Evolutionary conservation across 352 stramenopile genomes (phyloP).

Genomic region (Lagenidium giganteum): DNA sequence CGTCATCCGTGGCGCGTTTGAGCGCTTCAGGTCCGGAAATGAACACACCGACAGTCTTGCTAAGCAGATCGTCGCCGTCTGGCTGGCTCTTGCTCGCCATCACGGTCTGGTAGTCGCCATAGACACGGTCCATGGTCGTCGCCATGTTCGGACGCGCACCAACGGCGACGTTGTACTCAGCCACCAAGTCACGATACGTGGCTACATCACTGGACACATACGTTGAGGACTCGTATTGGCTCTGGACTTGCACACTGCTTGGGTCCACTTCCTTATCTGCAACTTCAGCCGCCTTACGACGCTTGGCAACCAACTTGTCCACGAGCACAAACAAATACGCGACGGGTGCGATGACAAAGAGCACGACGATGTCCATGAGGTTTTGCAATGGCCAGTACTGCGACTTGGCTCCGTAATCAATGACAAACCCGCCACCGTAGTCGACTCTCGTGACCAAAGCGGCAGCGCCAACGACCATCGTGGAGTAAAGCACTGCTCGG

Average conservation of each 20-base stretch:
- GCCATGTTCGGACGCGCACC: slow-evolving; percentile 9
- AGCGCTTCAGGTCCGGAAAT: slow-evolving; percentile 13
- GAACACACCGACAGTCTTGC: slow-evolving; percentile 7
- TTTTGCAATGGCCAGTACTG: slow-evolving; percentile 29
- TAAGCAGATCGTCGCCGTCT: background rate
- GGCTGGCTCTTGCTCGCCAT: background rate
- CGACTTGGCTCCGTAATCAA: slow-evolving; percentile 15
- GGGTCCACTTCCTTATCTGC: background rate
- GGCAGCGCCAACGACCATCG: slow-evolving; percentile 11
- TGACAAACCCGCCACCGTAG: slow-evolving; percentile 20
- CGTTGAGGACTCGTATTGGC: background rate
- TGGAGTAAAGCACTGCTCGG: slow-evolving; percentile 11
- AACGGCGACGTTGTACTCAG: slow-evolving; percentile 10
- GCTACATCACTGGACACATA: background rate
- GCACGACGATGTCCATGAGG: slow-evolving; percentile 19
- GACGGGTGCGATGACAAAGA: slow-evolving; percentile 16
- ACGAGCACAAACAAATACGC: slow-evolving; percentile 9
- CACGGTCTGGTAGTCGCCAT: slow-evolving; percentile 2
- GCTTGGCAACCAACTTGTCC: slow-evolving; percentile 1
- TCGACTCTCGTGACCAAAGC: slow-evolving; percentile 14
- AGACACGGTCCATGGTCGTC: slow-evolving; percentile 1
- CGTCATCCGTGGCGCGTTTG: slow-evolving; percentile 9
- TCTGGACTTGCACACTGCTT: no score
- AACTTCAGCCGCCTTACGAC: background rate
- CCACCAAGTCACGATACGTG: slow-evolving; percentile 13